Evolutionary conservation across 441 rosid species (phyloP), one percentile per base, ranked within the genome.

Genomic region (Gossypium aridum): DNA sequence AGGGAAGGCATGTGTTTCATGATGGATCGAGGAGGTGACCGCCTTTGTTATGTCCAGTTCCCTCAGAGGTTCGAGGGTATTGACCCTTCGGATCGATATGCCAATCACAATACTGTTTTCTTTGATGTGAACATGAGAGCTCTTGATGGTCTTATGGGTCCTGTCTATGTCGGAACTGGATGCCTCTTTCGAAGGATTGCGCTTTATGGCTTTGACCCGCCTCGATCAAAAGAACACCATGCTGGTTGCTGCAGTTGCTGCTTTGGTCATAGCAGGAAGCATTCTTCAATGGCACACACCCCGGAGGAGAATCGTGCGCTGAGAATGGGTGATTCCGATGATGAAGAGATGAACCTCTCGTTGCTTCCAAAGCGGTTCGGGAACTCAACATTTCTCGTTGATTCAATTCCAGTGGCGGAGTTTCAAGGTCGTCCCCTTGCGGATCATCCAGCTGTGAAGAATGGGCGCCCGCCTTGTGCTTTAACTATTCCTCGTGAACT

Each of bases 1-100:
- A 91, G 93, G 80, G 98, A 92, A 82, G 98, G 98, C 74, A 92
- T 91, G 93, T 92, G 98, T 78, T 92, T 92, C 84, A 92, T 92
- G 98, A 91, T 92, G 98, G 98, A 92, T 76, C 75, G 95, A 80
- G 98, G 97, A 34, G 98, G 98, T 43, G 98, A 92, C 68, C 85
- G 98, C 25, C 55, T 92, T 73, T 92, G 98, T 85, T 93, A 93
- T 62, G 91, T 93, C 61, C 98, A 93, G 90, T 93, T 93, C 78
- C 98, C 98, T 20, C 98, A 92, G 77, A 83, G 98, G 72, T 92
- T 92, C 39, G 98, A 92, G 86, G 98, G 97, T 64, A 92, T 92
- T 37, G 98, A 92, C 75, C 98, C 98, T 2, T 92, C 98, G 2
- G 98, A 92, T 85, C 88, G 98, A 61, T 92, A 92, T 82, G 98